Evolutionary conservation across 805 yeast genomes (phyloP).

Genomic region (Jamesozyma piceae): DNA sequence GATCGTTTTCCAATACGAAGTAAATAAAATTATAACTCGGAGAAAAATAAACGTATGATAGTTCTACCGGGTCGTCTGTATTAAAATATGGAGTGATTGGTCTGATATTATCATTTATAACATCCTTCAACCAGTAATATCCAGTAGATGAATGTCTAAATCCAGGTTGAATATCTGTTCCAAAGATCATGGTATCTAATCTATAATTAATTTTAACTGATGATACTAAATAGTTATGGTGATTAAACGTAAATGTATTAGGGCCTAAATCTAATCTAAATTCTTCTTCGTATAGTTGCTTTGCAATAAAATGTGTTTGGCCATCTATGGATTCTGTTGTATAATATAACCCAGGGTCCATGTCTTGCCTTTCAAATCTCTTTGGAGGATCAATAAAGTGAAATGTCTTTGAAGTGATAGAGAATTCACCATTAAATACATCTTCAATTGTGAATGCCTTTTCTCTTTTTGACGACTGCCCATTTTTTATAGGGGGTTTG

Average conservation of each 20-base stretch:
- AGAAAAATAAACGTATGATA: slow-evolving; percentile 48
- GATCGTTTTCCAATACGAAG: slow-evolving; percentile 46
- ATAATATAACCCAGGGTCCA: slow-evolving; percentile 40
- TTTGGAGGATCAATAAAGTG: slow-evolving; percentile 22
- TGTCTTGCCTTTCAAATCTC: slow-evolving; percentile 14
- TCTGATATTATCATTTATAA: slow-evolving; percentile 29
- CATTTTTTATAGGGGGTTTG: background rate
- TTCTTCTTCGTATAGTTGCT: slow-evolving; percentile 25
- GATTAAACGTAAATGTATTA: slow-evolving; percentile 35
- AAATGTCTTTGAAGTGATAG: slow-evolving; percentile 15
- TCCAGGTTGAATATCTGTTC: slow-evolving; percentile 40
- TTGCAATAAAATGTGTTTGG: slow-evolving; percentile 17
- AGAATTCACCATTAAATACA: slow-evolving; percentile 22
- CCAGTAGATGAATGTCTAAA: slow-evolving; percentile 67
- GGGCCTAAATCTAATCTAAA: slow-evolving; percentile 18
- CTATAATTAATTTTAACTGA: slow-evolving; percentile 37
- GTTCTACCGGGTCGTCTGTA: slow-evolving; percentile 12
- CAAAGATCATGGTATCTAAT: slow-evolving; percentile 43
- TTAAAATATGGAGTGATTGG: slow-evolving; percentile 23
- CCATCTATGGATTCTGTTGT: slow-evolving; percentile 12
- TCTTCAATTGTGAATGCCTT: slow-evolving; percentile 15
- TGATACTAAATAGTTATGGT: slow-evolving; percentile 33
- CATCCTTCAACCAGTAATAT: slow-evolving; percentile 52
- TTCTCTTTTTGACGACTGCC: background rate
- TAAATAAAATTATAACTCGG: slow-evolving; percentile 49